Percentiles rank a stretch among this genome's conserved stretches.
phyloP scores from a whole-genome alignment of 495 filamentous ascomycete genomes.

The Alectoria sarmentosa region DNA sequence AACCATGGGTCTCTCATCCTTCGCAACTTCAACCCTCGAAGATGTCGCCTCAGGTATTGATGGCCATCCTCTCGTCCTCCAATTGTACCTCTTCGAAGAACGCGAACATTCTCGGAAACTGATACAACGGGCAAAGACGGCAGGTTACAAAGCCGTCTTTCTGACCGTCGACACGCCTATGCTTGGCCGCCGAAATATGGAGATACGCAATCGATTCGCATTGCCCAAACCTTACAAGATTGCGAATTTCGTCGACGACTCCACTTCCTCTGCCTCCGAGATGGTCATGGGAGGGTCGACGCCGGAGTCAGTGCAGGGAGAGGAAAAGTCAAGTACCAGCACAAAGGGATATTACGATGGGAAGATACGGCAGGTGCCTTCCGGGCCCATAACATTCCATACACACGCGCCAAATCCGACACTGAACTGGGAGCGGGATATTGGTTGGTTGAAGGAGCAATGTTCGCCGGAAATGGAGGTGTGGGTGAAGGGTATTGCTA shows the following conservation, averaged over 20 bases:
- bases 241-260: slow-evolving; percentile 30
- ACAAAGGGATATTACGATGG: slow-evolving; percentile 26
- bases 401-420: slow-evolving; percentile 33
- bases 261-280: slow-evolving; percentile 18
- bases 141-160: slow-evolving; percentile 33
- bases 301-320: slow-evolving; percentile 3
- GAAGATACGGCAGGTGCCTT: slow-evolving; percentile 25
- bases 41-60: slow-evolving; percentile 40
- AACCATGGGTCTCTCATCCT: slow-evolving; percentile 49
- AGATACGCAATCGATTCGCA: slow-evolving; percentile 40
- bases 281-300: slow-evolving; percentile 26
- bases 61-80: slow-evolving; percentile 41
- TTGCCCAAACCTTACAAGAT: slow-evolving; percentile 34
- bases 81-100: slow-evolving; percentile 40
- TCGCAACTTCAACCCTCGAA: slow-evolving; percentile 44
- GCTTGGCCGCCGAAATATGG: slow-evolving; percentile 34
- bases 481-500: slow-evolving; percentile 31
- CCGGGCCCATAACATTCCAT: slow-evolving; percentile 33
- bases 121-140: slow-evolving; percentile 38
- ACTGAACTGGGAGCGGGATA: slow-evolving; percentile 32
- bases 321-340: slow-evolving; percentile 20
- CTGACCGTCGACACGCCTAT: slow-evolving; percentile 35
- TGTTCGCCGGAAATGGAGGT: slow-evolving; percentile 32
- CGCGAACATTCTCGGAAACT: slow-evolving; percentile 37
- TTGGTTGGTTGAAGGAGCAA: slow-evolving; percentile 32